Evolutionary conservation across 257 asterid species (phyloP).

Genomic region (Eustoma russellianum): DNA sequence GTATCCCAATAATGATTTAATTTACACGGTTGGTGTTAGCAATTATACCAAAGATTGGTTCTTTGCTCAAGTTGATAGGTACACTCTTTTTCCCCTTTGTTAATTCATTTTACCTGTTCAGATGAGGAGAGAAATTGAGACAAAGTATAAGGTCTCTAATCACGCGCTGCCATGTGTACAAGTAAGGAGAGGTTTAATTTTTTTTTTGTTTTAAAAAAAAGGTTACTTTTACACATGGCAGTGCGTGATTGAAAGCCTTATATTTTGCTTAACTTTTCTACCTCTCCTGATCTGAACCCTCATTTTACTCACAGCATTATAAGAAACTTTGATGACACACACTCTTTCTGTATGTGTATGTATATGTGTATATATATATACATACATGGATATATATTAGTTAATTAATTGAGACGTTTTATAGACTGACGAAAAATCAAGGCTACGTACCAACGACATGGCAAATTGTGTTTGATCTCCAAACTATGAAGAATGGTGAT

Average conservation of each 20-base stretch:
- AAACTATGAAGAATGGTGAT: constrained; percentile 20
- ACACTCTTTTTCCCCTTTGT: background rate
- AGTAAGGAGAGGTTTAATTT: background rate
- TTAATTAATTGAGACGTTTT: background rate
- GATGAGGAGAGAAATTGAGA: no score
- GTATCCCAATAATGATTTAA: constrained; percentile 58
- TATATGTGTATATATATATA: no score
- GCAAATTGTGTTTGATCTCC: constrained; percentile 47
- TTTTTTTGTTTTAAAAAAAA: background rate
- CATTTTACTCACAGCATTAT: no score
- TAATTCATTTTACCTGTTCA: no score
- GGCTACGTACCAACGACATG: constrained; percentile 49
- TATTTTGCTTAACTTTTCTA: no score
- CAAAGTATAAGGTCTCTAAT: no score
- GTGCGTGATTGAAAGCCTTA: no score
- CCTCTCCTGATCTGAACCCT: no score
- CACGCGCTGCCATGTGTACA: background rate
- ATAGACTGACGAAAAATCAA: constrained; percentile 39
- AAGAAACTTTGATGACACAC: no score
- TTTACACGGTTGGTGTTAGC: constrained; percentile 53
- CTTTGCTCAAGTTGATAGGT: constrained; percentile 84
- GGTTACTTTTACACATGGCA: no score
- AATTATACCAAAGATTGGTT: constrained; percentile 69
- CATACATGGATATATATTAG: no score
- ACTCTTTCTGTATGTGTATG: no score